phyloP scores from a whole-genome alignment of 2,329 filamentous ascomycete genomes.

The Colletotrichum cereale region DNA sequence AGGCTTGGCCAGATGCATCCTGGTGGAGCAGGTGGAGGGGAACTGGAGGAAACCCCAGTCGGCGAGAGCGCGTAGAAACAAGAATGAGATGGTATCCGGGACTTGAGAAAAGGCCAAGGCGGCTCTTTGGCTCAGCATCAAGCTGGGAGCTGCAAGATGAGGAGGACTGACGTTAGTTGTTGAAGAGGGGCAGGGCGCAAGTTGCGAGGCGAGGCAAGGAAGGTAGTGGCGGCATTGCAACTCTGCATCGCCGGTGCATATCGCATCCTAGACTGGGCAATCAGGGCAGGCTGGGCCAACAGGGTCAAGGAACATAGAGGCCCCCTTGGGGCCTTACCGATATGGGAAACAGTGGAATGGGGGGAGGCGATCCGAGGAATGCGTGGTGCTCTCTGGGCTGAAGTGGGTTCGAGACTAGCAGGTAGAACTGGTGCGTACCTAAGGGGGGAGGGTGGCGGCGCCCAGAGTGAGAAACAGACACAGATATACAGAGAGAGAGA shows the following conservation, averaged over 20 bases:
- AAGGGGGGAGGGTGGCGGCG: background rate
- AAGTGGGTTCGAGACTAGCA: constrained; percentile 27
- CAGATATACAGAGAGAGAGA: no score
- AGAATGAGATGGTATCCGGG: constrained; percentile 33
- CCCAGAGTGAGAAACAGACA: background rate
- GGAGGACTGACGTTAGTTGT: constrained; percentile 31
- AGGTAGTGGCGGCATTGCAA: constrained; percentile 25
- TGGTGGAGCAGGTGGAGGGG: constrained; percentile 11
- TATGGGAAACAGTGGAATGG: constrained; percentile 33
- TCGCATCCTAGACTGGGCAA: constrained; percentile 17
- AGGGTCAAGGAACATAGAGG: background rate
- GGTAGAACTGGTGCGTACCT: constrained; percentile 27
- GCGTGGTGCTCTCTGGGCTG: constrained; percentile 31
- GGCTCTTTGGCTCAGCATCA: constrained; percentile 13
- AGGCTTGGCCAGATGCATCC: constrained; percentile 14
- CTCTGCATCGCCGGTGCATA: constrained; percentile 23
- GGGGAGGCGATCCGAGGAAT: constrained; percentile 31
- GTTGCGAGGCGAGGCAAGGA: constrained; percentile 24
- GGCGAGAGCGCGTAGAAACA: constrained; percentile 8
- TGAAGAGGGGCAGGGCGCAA: constrained; percentile 13
- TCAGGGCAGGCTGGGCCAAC: constrained; percentile 12
- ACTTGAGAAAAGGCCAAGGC: constrained; percentile 1
- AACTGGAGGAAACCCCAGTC: background rate
- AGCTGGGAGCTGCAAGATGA: constrained; percentile 32
- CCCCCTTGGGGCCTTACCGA: background rate